A percentile compares a stretch with the other conserved stretches of the same genome.
Conservation (phyloP, 2,329 filamentous ascomycete genomes). For the Huntiella moniliformis region DNA sequence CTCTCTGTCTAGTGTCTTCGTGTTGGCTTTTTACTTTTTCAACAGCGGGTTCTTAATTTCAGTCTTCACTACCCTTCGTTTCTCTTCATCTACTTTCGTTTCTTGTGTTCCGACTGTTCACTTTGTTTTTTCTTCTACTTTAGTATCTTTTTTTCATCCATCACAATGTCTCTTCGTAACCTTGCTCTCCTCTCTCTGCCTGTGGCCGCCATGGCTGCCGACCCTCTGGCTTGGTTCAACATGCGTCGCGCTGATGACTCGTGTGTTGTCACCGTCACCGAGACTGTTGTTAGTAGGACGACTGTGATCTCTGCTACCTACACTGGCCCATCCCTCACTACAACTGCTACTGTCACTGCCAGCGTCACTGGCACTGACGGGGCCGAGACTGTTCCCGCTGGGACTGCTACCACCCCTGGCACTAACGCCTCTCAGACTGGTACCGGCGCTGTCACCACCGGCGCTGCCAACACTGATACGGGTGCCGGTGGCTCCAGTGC, state of each 20-base stretch:
- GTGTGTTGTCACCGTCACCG: slow-evolving; percentile 3
- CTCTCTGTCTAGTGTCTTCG: too few species aligned
- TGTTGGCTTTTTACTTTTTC: neutral
- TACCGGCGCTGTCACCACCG: neutral
- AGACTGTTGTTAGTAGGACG: neutral
- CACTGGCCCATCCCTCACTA: neutral
- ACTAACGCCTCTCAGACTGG: neutral
- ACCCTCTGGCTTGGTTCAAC: slow-evolving; percentile 5
- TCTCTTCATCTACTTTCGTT: neutral
- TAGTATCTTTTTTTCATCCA: neutral
- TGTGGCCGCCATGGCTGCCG: slow-evolving; percentile 5
- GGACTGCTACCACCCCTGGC: neutral
- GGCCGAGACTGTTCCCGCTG: neutral
- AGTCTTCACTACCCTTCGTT: neutral
- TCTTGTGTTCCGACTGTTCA: neutral
- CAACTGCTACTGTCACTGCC: neutral
- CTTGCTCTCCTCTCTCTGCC: slow-evolving; percentile 9
- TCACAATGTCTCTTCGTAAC: slow-evolving; percentile 7
- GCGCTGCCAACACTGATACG: neutral
- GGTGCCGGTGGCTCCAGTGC: neutral
- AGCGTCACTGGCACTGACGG: neutral
- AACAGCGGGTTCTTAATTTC: neutral
- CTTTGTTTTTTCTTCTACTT: neutral
- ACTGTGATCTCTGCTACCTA: neutral
- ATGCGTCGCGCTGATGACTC: slow-evolving; percentile 1